phyloP scores from a whole-genome alignment of 139 green algal species.

The Picochlorum sp. region DNA sequence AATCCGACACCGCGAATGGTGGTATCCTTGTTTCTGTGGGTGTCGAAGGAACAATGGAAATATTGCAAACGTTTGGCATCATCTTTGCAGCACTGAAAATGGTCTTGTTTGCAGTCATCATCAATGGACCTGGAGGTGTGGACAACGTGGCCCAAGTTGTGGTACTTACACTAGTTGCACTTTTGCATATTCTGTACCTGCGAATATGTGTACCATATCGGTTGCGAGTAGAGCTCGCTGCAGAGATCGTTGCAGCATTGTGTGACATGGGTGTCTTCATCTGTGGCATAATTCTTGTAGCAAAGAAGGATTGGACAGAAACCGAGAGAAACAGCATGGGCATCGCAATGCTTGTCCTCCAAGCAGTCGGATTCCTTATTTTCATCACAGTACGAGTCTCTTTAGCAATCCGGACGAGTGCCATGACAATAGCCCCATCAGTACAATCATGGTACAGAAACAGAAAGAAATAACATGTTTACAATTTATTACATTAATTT shows the following conservation, averaged over 20 bases:
- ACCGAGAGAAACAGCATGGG: constrained; percentile 15
- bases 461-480: background rate
- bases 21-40: constrained; percentile 18
- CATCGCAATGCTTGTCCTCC: constrained; percentile 32
- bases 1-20: background rate
- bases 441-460: constrained; percentile 3
- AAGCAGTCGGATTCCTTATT: constrained; percentile 24
- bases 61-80: constrained; percentile 29
- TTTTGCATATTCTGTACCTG: constrained; percentile 31
- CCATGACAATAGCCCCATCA: constrained; percentile 5
- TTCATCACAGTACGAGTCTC: constrained; percentile 20
- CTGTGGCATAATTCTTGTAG: constrained; percentile 32
- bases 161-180: constrained; percentile 21
- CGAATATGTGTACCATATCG: constrained; percentile 27
- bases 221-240: constrained; percentile 24
- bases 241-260: constrained; percentile 18
- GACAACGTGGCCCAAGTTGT: constrained; percentile 26
- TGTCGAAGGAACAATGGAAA: constrained; percentile 13
- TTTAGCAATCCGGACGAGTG: constrained; percentile 13
- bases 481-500: background rate
- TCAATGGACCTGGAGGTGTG: constrained; percentile 21
- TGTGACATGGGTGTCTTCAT: constrained; percentile 28
- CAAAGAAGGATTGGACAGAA: constrained; percentile 10
- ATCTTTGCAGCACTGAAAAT: constrained; percentile 23
- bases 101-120: constrained; percentile 28